phyloP scores from a whole-genome alignment of 179 eudicot species.

The Dionaea muscipula region DNA sequence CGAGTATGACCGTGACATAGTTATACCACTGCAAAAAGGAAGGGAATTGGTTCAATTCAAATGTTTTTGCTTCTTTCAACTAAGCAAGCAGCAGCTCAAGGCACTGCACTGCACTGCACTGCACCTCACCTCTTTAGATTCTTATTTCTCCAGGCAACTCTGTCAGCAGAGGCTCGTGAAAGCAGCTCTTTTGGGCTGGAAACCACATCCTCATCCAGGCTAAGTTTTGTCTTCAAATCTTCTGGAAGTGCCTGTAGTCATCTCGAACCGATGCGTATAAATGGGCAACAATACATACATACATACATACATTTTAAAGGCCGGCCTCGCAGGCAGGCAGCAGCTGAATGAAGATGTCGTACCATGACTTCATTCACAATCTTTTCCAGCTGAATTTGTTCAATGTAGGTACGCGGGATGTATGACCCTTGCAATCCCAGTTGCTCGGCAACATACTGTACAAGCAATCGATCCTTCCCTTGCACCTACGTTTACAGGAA shows the following conservation, averaged over 20 bases:
- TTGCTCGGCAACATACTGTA: slow-evolving; percentile 54
- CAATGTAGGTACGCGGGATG: slow-evolving; percentile 75
- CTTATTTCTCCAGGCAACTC: slow-evolving; percentile 40
- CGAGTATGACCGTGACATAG: slow-evolving; percentile 65
- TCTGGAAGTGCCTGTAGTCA: slow-evolving; percentile 60
- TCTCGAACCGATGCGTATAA: background rate
- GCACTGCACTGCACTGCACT: too few relatives aligned
- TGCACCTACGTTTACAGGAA: slow-evolving; percentile 28
- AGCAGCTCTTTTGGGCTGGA: slow-evolving; percentile 69
- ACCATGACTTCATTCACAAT: slow-evolving; percentile 62
- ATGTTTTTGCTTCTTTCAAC: background rate
- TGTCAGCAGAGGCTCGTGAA: slow-evolving; percentile 56
- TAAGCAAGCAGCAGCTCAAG: background rate
- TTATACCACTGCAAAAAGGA: slow-evolving; percentile 42
- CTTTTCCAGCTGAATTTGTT: slow-evolving; percentile 84
- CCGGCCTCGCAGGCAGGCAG: too few relatives aligned
- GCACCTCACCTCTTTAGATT: slow-evolving; percentile 33
- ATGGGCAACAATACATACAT: too few relatives aligned
- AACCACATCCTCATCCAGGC: slow-evolving; percentile 62
- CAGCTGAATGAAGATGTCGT: background rate
- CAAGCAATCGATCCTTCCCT: slow-evolving; percentile 71
- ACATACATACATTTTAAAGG: too few relatives aligned
- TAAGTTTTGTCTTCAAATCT: slow-evolving; percentile 74
- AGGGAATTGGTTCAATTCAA: slow-evolving; percentile 1
- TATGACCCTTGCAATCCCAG: slow-evolving; percentile 81